phyloP scores from a whole-genome alignment of 2,329 filamentous ascomycete species.

The Aspergillus clavatus region DNA sequence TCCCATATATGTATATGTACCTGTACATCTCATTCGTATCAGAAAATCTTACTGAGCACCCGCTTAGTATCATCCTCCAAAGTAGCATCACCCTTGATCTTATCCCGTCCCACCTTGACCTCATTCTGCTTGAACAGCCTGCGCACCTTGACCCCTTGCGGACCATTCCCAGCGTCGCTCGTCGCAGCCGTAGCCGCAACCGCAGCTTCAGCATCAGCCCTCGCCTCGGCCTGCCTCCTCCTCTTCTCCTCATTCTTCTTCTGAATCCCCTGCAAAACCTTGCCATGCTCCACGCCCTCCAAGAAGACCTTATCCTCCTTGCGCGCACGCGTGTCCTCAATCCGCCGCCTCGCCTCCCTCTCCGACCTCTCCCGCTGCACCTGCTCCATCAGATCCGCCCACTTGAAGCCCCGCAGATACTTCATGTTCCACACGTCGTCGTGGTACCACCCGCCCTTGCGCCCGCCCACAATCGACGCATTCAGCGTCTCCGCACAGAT shows the following conservation, averaged over 20 bases:
- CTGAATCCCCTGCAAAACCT: slow-evolving; percentile 41
- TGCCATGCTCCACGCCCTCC: slow-evolving; percentile 38
- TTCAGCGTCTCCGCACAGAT: slow-evolving; percentile 44
- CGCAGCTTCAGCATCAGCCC: slow-evolving; percentile 10
- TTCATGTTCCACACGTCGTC: slow-evolving; percentile 47
- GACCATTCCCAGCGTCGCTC: too few species aligned
- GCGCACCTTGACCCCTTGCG: slow-evolving; percentile 21
- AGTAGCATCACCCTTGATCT: slow-evolving; percentile 19
- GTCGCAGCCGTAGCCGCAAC: slow-evolving; percentile 8
- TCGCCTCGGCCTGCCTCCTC: slow-evolving; percentile 24
- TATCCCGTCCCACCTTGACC: slow-evolving; percentile 25
- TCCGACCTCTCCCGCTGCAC: slow-evolving; percentile 40
- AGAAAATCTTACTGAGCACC: slow-evolving; percentile 46
- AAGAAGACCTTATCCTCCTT: slow-evolving; percentile 44
- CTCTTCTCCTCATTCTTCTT: slow-evolving; percentile 41
- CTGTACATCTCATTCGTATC: too few species aligned
- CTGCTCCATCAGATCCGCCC: slow-evolving; percentile 44
- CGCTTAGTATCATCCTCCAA: slow-evolving; percentile 40
- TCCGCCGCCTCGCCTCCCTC: slow-evolving; percentile 37
- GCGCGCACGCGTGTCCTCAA: slow-evolving; percentile 39
- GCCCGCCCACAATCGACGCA: slow-evolving; percentile 40
- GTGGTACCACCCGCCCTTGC: slow-evolving; percentile 43
- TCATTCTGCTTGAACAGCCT: slow-evolving; percentile 43
- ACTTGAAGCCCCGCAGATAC: slow-evolving; percentile 41
- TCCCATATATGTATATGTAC: not conserved